These are phyloP conservation scores for Colletotrichum orchidophilum DNA, from an alignment of 2,329 filamentous ascomycete genomes.

Conservation along the genomic window DNA sequence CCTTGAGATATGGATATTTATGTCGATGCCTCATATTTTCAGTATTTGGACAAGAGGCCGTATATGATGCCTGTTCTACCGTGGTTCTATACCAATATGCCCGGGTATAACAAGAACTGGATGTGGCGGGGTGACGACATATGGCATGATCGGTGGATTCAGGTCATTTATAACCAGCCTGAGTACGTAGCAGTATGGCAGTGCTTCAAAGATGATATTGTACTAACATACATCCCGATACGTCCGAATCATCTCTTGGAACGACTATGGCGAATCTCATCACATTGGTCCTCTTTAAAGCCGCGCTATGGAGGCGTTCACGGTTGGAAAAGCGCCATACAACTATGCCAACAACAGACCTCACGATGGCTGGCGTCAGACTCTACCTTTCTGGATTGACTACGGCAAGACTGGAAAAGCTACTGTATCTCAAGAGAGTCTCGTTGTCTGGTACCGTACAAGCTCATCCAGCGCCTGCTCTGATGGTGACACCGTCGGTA, in stretches of 20 bases:
- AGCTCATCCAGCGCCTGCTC: slow-evolving; percentile 33
- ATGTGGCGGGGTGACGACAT: slow-evolving; percentile 67
- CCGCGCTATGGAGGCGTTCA: slow-evolving; percentile 35
- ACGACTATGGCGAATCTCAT: slow-evolving; percentile 63
- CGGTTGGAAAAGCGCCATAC: slow-evolving; percentile 46
- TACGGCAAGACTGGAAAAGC: slow-evolving; percentile 54
- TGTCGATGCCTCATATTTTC: slow-evolving; percentile 34
- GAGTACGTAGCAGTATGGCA: slow-evolving; percentile 46
- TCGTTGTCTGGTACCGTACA: slow-evolving; percentile 44
- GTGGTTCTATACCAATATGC: slow-evolving; percentile 68
- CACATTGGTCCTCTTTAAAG: slow-evolving; percentile 57
- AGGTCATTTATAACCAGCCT: slow-evolving; percentile 66
- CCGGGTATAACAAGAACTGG: slow-evolving; percentile 62
- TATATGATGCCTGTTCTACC: slow-evolving; percentile 65
- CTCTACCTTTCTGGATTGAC: slow-evolving; percentile 60
- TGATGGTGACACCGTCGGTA: slow-evolving; percentile 43
- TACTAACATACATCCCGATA: slow-evolving; percentile 56
- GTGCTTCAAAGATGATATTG: slow-evolving; percentile 61
- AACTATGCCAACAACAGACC: slow-evolving; percentile 57
- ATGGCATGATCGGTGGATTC: slow-evolving; percentile 66
- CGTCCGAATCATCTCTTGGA: slow-evolving; percentile 54
- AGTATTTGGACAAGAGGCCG: slow-evolving; percentile 55
- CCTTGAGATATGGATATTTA: slow-evolving; percentile 30
- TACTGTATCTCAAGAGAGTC: slow-evolving; percentile 39
- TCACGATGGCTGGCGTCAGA: slow-evolving; percentile 59